A percentile compares a stretch with the other conserved stretches of the same genome.
These are phyloP conservation scores for Curvularia spicifera DNA, from an alignment of 2,329 filamentous ascomycete species.

Conservation along the genomic window DNA sequence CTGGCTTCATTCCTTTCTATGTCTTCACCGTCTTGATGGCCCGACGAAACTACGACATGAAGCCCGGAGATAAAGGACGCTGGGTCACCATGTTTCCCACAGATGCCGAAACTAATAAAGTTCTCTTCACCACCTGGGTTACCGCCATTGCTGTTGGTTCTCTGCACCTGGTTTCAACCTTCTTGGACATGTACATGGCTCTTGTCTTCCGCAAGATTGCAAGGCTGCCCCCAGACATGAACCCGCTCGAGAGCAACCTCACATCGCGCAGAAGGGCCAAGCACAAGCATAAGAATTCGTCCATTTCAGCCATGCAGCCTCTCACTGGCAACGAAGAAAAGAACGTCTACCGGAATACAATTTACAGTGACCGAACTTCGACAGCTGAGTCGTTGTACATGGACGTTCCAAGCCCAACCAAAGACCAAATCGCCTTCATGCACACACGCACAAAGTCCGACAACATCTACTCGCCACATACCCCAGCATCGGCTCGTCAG, in stretches of 20 bases:
- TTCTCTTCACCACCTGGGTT: conserved; percentile 73
- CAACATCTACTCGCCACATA: conserved; percentile 59
- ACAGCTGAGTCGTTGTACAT: conserved; percentile 37
- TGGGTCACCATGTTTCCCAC: conserved; percentile 75
- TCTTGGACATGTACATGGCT: conserved; percentile 75
- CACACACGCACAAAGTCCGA: conserved; percentile 75
- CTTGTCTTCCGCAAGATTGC: conserved; percentile 83
- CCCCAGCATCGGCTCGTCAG: conserved; percentile 59
- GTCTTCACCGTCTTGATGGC: conserved; percentile 64
- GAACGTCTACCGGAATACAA: conserved; percentile 59
- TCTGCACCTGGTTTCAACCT: conserved; percentile 73
- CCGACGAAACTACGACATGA: conserved; percentile 59
- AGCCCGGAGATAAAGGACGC: conserved; percentile 52
- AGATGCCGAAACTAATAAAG: conserved; percentile 60
- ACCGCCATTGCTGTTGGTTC: conserved; percentile 67
- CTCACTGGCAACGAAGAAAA: conserved; percentile 63
- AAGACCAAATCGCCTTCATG: conserved; percentile 73
- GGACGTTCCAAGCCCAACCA: conserved; percentile 41
- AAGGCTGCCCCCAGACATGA: conserved; percentile 88
- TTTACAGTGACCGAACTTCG: conserved; percentile 45
- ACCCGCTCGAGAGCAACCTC: conserved; percentile 85
- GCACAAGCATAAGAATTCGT: conserved; percentile 77
- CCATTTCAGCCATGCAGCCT: conserved; percentile 54
- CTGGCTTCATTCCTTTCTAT: conserved; percentile 68
- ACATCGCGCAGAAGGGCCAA: conserved; percentile 68